A percentile compares a stretch with the other conserved stretches of the same genome.
Evolutionary conservation across 805 yeast genomes (phyloP).

Genomic region (Wickerhamiella australiensis): DNA sequence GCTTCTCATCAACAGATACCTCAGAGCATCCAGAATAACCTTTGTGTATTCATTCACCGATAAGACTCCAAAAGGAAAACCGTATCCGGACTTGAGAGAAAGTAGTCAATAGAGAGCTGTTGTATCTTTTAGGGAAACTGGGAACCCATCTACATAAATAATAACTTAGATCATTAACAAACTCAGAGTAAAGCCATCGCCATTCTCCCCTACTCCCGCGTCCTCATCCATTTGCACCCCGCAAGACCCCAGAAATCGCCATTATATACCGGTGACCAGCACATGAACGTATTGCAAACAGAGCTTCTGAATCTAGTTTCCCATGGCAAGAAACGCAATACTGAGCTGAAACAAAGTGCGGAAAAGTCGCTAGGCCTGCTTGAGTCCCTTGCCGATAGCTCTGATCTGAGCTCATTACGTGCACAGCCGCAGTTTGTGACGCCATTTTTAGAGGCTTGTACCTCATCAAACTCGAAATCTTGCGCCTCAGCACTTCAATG

Average conservation of each 20-base stretch:
- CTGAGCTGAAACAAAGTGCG: constrained; percentile 43
- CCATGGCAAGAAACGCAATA: constrained; percentile 59
- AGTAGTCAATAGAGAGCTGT: no score
- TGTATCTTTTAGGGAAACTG: no score
- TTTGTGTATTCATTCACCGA: no score
- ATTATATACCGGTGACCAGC: background rate
- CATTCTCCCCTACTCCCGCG: no score
- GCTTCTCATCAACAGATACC: background rate
- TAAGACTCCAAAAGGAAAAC: no score
- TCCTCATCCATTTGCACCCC: no score
- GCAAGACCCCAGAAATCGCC: background rate
- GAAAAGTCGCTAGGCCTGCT: constrained; percentile 18
- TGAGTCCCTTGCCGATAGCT: constrained; percentile 11
- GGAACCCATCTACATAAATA: no score
- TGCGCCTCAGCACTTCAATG: constrained; percentile 61
- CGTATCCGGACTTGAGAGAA: no score
- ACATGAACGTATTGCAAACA: constrained; percentile 28
- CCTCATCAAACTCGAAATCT: constrained; percentile 61
- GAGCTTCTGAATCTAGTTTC: constrained; percentile 52
- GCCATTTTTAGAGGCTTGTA: constrained; percentile 65
- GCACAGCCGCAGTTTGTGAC: constrained; percentile 38
- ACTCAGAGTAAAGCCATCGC: no score
- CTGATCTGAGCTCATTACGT: constrained; percentile 5
- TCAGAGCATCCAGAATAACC: no score
- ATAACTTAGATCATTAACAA: no score